Evolutionary conservation across 306 rosid species (phyloP).

Genomic region (Castanopsis chinensis): DNA sequence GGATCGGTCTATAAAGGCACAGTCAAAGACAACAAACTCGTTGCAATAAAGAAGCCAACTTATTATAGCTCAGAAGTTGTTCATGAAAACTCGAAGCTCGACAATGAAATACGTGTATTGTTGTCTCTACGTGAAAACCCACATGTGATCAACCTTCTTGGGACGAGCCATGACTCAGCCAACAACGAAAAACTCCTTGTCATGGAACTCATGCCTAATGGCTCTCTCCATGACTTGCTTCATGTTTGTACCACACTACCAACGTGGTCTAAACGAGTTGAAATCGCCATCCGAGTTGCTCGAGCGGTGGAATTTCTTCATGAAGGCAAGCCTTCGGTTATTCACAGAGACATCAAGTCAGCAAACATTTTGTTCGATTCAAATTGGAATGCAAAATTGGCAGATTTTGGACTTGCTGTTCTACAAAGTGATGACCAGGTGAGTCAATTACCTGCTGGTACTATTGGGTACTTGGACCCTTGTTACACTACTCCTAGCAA

Average conservation of each 20-base stretch:
- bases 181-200: slow-evolving; percentile 35
- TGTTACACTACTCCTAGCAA: slow-evolving; percentile 40
- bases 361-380: slow-evolving; percentile 55
- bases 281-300: slow-evolving; percentile 42
- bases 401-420: slow-evolving; percentile 64
- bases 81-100: slow-evolving; percentile 27
- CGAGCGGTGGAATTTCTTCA: slow-evolving; percentile 49
- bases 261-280: slow-evolving; percentile 42
- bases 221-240: slow-evolving; percentile 50
- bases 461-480: slow-evolving; percentile 60
- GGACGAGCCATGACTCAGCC: slow-evolving; percentile 26
- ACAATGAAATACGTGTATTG: slow-evolving; percentile 40
- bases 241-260: slow-evolving; percentile 18
- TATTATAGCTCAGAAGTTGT: neutral
- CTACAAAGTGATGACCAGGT: neutral
- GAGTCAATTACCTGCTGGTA: slow-evolving; percentile 47
- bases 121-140: slow-evolving; percentile 22
- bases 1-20: slow-evolving; percentile 46
- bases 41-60: slow-evolving; percentile 49
- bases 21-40: slow-evolving; percentile 14
- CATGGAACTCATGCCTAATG: slow-evolving; percentile 58
- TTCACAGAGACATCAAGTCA: slow-evolving; percentile 64
- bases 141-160: slow-evolving; percentile 36
- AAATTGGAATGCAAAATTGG: slow-evolving; percentile 42
- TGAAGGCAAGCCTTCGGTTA: slow-evolving; percentile 31